Conservation (phyloP, 129 eudicot genomes). For the Mikania micrantha region DNA sequence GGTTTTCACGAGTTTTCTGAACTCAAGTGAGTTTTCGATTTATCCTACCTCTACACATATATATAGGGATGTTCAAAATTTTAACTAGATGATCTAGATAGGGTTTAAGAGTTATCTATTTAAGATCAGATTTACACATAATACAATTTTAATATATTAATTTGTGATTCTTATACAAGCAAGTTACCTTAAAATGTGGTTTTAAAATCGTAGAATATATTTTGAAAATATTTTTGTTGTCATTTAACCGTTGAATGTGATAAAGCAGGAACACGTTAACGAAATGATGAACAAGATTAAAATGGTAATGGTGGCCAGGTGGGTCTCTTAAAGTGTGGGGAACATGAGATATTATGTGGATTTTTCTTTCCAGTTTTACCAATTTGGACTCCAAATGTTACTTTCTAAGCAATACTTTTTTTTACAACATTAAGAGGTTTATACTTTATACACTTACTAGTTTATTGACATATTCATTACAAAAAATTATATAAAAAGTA, state of each 20-base stretch:
- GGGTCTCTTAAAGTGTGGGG: slow-evolving; percentile 35
- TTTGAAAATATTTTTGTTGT: neutral
- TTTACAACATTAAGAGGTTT: too few species aligned
- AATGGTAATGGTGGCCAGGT: slow-evolving; percentile 36
- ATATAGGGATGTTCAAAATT: too few species aligned
- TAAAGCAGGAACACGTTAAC: slow-evolving; percentile 21
- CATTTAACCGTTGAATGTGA: slow-evolving; percentile 16
- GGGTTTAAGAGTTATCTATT: too few species aligned
- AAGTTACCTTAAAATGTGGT: neutral
- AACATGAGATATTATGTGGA: slow-evolving; percentile 24
- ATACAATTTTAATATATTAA: too few species aligned
- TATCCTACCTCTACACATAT: too few species aligned
- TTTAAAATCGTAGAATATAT: neutral
- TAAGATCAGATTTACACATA: too few species aligned
- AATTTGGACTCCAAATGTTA: neutral
- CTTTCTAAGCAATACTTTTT: neutral
- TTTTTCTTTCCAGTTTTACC: slow-evolving; percentile 11
- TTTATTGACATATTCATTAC: too few species aligned
- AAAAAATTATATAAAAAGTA: too few species aligned
- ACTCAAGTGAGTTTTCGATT: too few species aligned
- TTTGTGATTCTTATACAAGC: neutral
- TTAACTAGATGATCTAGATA: too few species aligned
- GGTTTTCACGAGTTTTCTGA: too few species aligned
- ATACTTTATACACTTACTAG: too few species aligned
- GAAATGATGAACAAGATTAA: slow-evolving; percentile 25